Evolutionary conservation across 805 yeast species (phyloP).

Genomic region (Pichia nakasei): DNA sequence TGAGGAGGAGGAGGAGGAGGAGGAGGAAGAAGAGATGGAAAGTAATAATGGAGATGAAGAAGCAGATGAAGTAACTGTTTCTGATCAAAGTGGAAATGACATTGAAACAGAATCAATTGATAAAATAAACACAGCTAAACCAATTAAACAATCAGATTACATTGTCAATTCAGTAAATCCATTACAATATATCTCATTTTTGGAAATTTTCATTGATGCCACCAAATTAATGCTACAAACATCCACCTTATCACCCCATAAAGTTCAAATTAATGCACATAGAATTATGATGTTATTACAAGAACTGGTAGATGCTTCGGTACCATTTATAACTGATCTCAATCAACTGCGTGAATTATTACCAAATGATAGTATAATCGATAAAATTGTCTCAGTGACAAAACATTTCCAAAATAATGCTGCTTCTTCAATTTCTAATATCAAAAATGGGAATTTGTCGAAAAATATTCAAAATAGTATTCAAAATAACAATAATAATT

Average conservation of each 20-base stretch:
- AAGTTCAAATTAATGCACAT: constrained; percentile 62
- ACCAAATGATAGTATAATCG: constrained; percentile 52
- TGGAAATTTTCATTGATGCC: constrained; percentile 31
- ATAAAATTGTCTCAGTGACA: constrained; percentile 39
- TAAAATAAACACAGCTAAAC: background rate
- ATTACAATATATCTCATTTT: constrained; percentile 33
- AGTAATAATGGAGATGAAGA: constrained; percentile 4
- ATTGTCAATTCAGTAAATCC: constrained; percentile 28
- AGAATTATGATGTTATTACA: constrained; percentile 60
- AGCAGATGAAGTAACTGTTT: background rate
- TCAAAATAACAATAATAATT: constrained; percentile 5
- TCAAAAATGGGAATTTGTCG: constrained; percentile 16
- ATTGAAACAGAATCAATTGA: background rate
- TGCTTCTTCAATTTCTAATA: constrained; percentile 20
- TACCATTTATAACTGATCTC: constrained; percentile 63
- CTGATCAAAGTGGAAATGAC: background rate
- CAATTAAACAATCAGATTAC: background rate
- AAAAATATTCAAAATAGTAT: constrained; percentile 15
- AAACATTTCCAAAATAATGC: constrained; percentile 27
- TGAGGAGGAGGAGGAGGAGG: constrained; percentile 17
- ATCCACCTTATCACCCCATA: constrained; percentile 42
- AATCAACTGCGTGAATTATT: constrained; percentile 62
- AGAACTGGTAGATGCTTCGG: constrained; percentile 72
- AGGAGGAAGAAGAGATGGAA: constrained; percentile 4
- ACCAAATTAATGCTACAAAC: constrained; percentile 35